Conservation (phyloP, 2,329 filamentous ascomycete genomes). For the Exophiala sp. region DNA sequence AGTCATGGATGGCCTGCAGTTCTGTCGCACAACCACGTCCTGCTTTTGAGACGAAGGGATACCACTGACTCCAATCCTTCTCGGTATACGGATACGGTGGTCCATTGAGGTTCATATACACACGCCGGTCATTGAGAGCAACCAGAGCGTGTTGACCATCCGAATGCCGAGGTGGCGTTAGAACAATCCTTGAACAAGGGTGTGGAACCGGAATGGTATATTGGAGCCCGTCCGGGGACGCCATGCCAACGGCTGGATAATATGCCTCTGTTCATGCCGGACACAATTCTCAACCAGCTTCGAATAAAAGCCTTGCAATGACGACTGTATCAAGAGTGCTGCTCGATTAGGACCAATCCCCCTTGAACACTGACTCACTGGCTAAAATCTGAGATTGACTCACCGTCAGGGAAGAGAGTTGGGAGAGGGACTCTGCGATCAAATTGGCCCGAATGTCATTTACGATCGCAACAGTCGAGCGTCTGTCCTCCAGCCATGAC, state of each 20-base stretch:
- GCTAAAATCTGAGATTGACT: too few relatives aligned
- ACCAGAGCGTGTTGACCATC: constrained; percentile 9
- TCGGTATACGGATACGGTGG: constrained; percentile 32
- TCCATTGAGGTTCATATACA: constrained; percentile 27
- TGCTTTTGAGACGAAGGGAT: constrained; percentile 16
- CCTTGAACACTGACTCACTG: too few relatives aligned
- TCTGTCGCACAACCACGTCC: constrained; percentile 15
- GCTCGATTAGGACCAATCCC: too few relatives aligned
- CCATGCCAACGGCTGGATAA: too few relatives aligned
- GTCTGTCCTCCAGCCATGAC: too few relatives aligned
- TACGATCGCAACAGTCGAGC: too few relatives aligned
- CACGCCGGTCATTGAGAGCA: constrained; percentile 29
- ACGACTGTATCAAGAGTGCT: too few relatives aligned
- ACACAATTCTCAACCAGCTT: too few relatives aligned
- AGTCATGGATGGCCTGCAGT: neutral
- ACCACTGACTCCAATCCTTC: constrained; percentile 13
- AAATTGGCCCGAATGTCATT: too few relatives aligned
- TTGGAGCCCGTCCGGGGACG: neutral
- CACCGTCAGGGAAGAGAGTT: neutral
- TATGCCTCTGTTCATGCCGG: too few relatives aligned
- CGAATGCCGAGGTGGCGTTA: constrained; percentile 1
- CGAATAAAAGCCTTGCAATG: too few relatives aligned
- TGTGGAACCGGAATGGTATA: constrained; percentile 2
- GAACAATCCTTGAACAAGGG: constrained; percentile 2
- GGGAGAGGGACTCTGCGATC: neutral